Evolutionary conservation across 768 basidiomycete genomes (phyloP).

Genomic region (Suillus subalutaceus): DNA sequence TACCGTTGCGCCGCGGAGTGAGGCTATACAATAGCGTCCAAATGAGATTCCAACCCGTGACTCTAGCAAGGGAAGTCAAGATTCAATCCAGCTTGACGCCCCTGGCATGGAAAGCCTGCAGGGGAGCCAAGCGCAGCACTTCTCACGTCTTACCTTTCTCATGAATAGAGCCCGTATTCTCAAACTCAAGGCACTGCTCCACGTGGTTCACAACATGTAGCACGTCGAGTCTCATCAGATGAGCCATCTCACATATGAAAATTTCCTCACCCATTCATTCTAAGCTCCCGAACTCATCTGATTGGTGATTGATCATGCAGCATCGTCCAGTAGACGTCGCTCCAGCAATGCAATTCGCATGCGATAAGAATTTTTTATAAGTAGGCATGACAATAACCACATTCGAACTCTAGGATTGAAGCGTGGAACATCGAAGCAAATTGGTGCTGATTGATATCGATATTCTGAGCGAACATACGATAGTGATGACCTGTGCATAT

Average conservation of each 20-base stretch:
- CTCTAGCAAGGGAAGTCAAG: neutral
- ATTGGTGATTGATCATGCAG: neutral
- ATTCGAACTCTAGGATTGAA: neutral
- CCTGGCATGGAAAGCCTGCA: neutral
- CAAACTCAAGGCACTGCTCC: neutral
- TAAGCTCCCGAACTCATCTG: neutral
- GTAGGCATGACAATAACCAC: conserved; percentile 3
- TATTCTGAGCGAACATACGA: neutral
- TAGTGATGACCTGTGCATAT: neutral
- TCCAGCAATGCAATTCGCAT: neutral
- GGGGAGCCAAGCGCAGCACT: neutral
- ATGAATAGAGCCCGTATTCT: neutral
- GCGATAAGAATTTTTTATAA: neutral
- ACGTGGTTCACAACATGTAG: neutral
- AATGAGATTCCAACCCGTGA: neutral
- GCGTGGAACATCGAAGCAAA: conserved; percentile 1
- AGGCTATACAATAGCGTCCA: neutral
- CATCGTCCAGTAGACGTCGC: neutral
- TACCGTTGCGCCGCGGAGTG: neutral
- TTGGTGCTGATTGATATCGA: neutral
- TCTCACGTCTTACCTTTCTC: conserved; percentile 3
- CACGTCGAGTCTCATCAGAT: neutral
- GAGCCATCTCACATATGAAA: neutral
- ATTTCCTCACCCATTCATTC: neutral
- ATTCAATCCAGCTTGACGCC: neutral